Percentiles rank a stretch among this genome's conserved stretches.
phyloP scores from a whole-genome alignment of 768 basidiomycete species.

The Termitomyces sp. region DNA sequence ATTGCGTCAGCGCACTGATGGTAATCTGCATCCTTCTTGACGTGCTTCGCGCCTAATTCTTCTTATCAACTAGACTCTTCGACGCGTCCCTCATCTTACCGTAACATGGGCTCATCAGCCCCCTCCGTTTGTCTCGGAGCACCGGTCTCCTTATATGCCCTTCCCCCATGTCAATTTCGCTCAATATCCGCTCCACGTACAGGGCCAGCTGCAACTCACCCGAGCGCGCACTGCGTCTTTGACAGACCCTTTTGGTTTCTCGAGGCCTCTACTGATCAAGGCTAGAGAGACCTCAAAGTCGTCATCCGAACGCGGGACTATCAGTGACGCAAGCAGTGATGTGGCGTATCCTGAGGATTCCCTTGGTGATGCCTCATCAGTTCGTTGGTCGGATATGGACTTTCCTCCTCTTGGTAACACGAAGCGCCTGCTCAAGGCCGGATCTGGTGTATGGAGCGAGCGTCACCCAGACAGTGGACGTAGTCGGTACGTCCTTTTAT shows the following conservation, averaged over 20 bases:
- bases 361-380: conserved; percentile 1
- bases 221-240: conserved; percentile 8
- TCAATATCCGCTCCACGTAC: conserved; percentile 29
- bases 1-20: conserved; percentile 70
- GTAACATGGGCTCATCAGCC: conserved; percentile 81
- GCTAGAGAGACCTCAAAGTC: not conserved
- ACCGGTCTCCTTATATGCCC: conserved; percentile 14
- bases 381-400: conserved; percentile 31
- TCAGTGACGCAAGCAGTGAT: conserved; percentile 5
- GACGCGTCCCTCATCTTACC: conserved; percentile 64
- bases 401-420: conserved; percentile 32
- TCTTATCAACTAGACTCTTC: conserved; percentile 50
- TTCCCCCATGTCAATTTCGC: conserved; percentile 17
- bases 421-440: conserved; percentile 19
- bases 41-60: not conserved
- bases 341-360: conserved; percentile 2
- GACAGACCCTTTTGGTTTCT: conserved; percentile 10
- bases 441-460: conserved; percentile 25
- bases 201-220: conserved; percentile 15
- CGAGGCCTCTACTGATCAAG: not conserved
- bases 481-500: conserved; percentile 5
- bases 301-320: conserved; percentile 3
- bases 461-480: conserved; percentile 8
- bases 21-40: conserved; percentile 28
- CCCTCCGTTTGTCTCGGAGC: conserved; percentile 14